Evolutionary conservation across 2,329 filamentous ascomycete genomes (phyloP).

Genomic region (Trichoderma sp.): DNA sequence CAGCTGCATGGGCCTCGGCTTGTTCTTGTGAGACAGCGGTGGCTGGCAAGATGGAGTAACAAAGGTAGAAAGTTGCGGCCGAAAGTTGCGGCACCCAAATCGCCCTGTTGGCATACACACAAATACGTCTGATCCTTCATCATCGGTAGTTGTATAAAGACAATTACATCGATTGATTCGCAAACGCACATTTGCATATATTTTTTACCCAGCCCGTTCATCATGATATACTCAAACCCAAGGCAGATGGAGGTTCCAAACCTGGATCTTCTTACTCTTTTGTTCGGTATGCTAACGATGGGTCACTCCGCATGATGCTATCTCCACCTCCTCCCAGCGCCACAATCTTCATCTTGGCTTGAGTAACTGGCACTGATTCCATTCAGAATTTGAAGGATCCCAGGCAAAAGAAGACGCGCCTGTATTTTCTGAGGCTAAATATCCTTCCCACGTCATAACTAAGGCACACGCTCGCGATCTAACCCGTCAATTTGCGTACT

Average conservation of each 20-base stretch:
- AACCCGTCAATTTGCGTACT: conserved; percentile 52
- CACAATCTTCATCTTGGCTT: not conserved
- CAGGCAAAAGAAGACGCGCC: conserved; percentile 45
- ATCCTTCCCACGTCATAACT: conserved; percentile 52
- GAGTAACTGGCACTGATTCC: not conserved
- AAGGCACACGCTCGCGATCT: conserved; percentile 48
- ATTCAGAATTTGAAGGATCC: conserved; percentile 36
- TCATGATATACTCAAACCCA: conserved; percentile 38
- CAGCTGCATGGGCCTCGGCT: not conserved
- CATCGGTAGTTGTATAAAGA: not conserved
- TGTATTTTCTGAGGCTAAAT: conserved; percentile 55
- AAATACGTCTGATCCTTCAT: no score
- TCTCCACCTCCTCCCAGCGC: not conserved
- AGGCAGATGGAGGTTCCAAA: conserved; percentile 32
- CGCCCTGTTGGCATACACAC: not conserved
- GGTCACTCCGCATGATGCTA: not conserved
- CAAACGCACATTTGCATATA: not conserved
- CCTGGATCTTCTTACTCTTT: conserved; percentile 41
- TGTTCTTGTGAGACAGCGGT: not conserved
- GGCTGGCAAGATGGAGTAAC: not conserved
- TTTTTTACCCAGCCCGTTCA: not conserved
- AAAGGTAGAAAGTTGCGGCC: not conserved
- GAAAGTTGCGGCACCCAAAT: not conserved
- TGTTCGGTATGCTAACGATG: conserved; percentile 39
- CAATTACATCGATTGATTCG: not conserved